Base-by-base conservation (phyloP, 257 asterid species). In the Lavandula angustifolia region DNA sequence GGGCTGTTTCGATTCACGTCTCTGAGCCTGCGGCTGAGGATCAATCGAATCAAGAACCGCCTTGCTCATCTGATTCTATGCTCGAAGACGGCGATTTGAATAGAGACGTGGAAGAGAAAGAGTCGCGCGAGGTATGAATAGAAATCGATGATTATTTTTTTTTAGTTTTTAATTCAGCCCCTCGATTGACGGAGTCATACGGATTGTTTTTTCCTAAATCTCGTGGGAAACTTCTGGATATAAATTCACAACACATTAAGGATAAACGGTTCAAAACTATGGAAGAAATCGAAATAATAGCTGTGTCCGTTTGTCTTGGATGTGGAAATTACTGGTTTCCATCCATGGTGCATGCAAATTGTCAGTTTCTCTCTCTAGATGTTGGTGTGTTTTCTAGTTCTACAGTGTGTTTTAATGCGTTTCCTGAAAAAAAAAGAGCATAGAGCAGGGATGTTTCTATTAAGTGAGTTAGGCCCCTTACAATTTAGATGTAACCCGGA, bases 121-220 rank as follows among this genome's bases (percentile, higher is more conserved):
- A 81, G 54, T 67, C 80, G 3, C 60, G 47, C 35, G 82, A 81
- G 96, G 98, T 91, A 60, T 40, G 59, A 32, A 4, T 58, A 68
- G 6, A 29, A 56, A 40, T 66, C 22, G 33, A 12, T 51, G 7
- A 4, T 7, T 68, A 22, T 22, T 22, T 22, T 22, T 0, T 0
- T 63, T 56, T 0, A 18, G 7, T 65, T 76, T 22, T 41, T 13
- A 27, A 52, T 38, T 44, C 44, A 34, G 7, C 82, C 73, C 68
- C 54, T 54, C 71, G 4, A 16, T 60, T 40, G 72, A 22, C 38
- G 9, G 50, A 16, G 31, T 4, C 7, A 4, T 54, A 41, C 49
- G 79, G 41, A 14, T 50, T 84, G 38, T 7, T 65, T 78, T 78
- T 22, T 44, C 53, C 10, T 34, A 9, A 42, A 51, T 32, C 31